Conservation (phyloP, 108 stramenopile genomes). For the Aurantiochytrium sp. region DNA sequence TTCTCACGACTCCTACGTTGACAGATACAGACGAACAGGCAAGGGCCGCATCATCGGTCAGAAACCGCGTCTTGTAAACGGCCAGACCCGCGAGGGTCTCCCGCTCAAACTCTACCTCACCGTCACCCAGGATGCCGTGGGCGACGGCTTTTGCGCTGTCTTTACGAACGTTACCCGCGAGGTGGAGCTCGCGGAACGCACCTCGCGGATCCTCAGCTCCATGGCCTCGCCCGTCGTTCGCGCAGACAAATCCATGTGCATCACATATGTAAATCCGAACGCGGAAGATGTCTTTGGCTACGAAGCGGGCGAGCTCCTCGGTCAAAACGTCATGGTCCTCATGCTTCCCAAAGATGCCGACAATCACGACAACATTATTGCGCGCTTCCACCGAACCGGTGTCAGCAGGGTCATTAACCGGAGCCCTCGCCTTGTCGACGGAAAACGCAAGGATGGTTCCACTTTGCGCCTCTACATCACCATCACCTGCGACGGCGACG, state of each 20-base stretch:
- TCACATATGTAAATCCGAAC: not conserved
- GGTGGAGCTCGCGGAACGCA: not conserved
- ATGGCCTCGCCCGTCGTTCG: not conserved
- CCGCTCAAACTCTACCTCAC: not conserved
- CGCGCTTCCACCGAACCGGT: not conserved
- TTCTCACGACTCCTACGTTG: not conserved
- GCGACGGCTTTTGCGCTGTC: not conserved
- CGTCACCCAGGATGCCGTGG: not conserved
- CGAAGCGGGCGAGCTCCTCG: not conserved
- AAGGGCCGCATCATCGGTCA: not conserved
- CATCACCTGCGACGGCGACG: not conserved
- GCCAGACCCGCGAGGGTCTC: not conserved
- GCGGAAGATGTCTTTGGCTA: not conserved
- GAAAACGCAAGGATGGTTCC: not conserved
- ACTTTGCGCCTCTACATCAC: not conserved
- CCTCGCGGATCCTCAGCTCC: not conserved
- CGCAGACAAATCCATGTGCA: not conserved
- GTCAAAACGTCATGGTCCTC: not conserved
- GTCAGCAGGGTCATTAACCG: not conserved
- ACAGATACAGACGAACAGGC: not conserved
- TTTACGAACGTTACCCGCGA: not conserved
- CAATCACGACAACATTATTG: not conserved
- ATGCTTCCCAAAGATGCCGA: not conserved
- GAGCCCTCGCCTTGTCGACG: not conserved
- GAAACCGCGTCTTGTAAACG: not conserved